phyloP scores from a whole-genome alignment of 2,329 filamentous ascomycete species.

The Cordyceps pruinosa region DNA sequence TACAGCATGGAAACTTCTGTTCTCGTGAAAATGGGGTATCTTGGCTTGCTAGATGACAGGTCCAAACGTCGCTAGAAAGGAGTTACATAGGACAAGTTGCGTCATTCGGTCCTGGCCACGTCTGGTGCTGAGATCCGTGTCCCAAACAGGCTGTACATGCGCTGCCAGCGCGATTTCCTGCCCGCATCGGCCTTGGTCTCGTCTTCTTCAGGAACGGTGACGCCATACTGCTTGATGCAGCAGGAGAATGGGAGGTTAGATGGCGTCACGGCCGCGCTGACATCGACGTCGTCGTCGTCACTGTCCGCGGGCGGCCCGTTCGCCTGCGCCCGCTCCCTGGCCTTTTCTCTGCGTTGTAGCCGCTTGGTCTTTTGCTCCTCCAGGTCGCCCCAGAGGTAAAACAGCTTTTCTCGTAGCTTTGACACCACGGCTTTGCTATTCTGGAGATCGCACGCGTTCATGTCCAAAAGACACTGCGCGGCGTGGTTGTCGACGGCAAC shows the following conservation, averaged over 20 bases:
- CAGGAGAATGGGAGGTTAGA: constrained; percentile 59
- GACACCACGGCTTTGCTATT: constrained; percentile 41
- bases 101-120: neutral
- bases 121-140: constrained; percentile 2
- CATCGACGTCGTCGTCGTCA: constrained; percentile 24
- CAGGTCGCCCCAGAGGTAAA: constrained; percentile 77
- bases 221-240: constrained; percentile 65
- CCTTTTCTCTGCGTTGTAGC: constrained; percentile 22
- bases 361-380: constrained; percentile 57
- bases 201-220: constrained; percentile 38
- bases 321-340: constrained; percentile 17
- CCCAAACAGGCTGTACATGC: constrained; percentile 57
- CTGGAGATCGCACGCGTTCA: constrained; percentile 50
- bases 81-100: neutral
- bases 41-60: neutral
- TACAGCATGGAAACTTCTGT: neutral
- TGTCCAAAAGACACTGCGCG: constrained; percentile 40
- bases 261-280: constrained; percentile 16
- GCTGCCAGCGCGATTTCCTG: constrained; percentile 48
- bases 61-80: no score
- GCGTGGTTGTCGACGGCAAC: constrained; percentile 57
- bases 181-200: constrained; percentile 38
- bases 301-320: constrained; percentile 32
- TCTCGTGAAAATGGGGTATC: neutral
- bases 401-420: constrained; percentile 61